Conservation (phyloP, 108 stramenopile genomes). For the Chaetoceros muelleri region DNA sequence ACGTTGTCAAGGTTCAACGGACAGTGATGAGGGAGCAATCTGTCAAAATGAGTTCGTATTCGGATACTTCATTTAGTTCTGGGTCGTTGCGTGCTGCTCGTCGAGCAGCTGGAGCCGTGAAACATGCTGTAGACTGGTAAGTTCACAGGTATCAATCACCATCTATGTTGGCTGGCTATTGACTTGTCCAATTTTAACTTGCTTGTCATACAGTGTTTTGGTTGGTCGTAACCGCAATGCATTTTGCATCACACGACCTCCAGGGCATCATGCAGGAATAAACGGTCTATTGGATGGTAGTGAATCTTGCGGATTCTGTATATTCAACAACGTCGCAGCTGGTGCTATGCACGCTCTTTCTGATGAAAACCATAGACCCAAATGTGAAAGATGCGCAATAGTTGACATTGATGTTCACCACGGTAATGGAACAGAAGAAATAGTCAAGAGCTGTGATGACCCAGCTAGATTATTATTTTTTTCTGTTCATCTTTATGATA, state of each 20-base stretch:
- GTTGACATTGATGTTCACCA: constrained; percentile 98
- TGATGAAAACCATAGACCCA: constrained; percentile 47
- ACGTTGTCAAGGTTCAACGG: constrained; percentile 35
- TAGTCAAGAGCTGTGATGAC: constrained; percentile 79
- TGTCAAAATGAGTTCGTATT: constrained; percentile 52
- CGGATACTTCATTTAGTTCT: constrained; percentile 82
- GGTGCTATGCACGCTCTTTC: constrained; percentile 95
- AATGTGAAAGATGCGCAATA: constrained; percentile 86
- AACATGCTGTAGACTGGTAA: constrained; percentile 86
- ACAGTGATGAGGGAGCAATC: constrained; percentile 55
- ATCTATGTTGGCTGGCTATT: neutral
- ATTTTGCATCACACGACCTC: constrained; percentile 94
- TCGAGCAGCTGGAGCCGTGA: constrained; percentile 86
- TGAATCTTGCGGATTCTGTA: constrained; percentile 96
- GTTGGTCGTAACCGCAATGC: constrained; percentile 87
- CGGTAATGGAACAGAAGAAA: constrained; percentile 98
- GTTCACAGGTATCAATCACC: constrained; percentile 1
- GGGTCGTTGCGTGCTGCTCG: constrained; percentile 83
- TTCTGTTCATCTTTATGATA: constrained; percentile 88
- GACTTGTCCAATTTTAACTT: no score
- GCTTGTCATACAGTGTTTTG: constrained; percentile 38
- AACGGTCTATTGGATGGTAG: constrained; percentile 83
- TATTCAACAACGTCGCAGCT: constrained; percentile 96
- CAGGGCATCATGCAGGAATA: constrained; percentile 96
- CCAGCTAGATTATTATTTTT: constrained; percentile 88